Base-by-base conservation (phyloP, 148 eudicot species). In the Mesembryanthemum crystallinum region DNA sequence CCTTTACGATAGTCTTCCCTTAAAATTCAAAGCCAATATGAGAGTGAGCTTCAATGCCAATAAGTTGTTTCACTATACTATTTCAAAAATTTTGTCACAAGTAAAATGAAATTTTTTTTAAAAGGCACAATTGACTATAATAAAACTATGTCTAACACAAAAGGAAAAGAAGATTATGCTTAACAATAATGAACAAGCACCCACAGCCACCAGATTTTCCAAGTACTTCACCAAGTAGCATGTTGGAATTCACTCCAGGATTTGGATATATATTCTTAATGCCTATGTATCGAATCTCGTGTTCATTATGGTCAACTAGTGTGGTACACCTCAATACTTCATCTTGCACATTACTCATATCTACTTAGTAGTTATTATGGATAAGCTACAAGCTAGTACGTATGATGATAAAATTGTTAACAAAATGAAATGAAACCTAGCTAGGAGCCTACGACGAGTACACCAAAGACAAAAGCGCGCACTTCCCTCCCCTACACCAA, bases 1-100 rank as follows among this genome's bases (percentile, higher is more conserved):
- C 58, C 94, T 86, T 89, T 91, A 18, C 98, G 95, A 76, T 90
- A 94, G 77, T 94, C 95, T 81, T 91, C 89, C 95, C 98, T 94
- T 71, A 55, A 78, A 59, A 71, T 74, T 21, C 35, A 74, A 57
- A 72, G 55, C 0, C 13, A 45, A 18, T 33, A 33, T 4, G 33
- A 68, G 51, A 49, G 69, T 79, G 43, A 79, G 82, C 43, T 20
- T 29, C 4, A 68, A 24, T 21, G n/a, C n/a, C n/a, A 21, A 0
- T 21, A 6, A 18, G 6, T 21, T 57, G 61, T 2, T 42, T 78
- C 64, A 55, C 39, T 54, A 3, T 17, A 42, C 20, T 21, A 49
- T 52, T 18, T 9, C 14, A 57, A 6, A 33, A 7, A 51, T 5
- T 58, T 20, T 42, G 61, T 24, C 60, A 58, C 49, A 25, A 60